Conservation (phyloP, 2,329 filamentous ascomycete genomes). For the Neurospora crassa region DNA sequence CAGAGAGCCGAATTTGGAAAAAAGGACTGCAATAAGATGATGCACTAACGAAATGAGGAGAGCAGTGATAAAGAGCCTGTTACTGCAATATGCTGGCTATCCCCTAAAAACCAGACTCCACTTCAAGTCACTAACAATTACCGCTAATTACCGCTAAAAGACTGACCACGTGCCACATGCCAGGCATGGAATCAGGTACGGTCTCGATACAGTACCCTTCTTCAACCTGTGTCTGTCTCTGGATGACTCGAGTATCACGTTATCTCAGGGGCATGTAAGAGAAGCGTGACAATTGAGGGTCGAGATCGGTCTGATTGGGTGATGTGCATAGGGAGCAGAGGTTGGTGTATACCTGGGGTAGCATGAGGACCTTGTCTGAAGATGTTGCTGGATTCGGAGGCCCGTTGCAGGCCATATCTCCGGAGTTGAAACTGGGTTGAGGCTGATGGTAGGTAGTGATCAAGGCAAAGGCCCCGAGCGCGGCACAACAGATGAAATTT, state of each 20-base stretch:
- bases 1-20: neutral
- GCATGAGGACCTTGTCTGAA: slow-evolving; percentile 26
- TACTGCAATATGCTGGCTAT: neutral
- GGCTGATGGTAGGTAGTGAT: slow-evolving; percentile 7
- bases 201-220: neutral
- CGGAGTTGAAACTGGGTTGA: slow-evolving; percentile 34
- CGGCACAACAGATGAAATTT: neutral
- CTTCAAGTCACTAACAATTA: neutral
- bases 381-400: slow-evolving; percentile 38
- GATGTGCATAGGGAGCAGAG: neutral
- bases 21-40: neutral
- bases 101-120: neutral
- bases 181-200: no score
- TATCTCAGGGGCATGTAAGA: slow-evolving; percentile 6
- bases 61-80: accelerated
- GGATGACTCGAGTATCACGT: no score
- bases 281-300: slow-evolving; percentile 1
- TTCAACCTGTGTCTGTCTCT: neutral
- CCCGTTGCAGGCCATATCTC: slow-evolving; percentile 43
- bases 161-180: neutral
- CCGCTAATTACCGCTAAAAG: neutral
- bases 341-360: slow-evolving; percentile 23
- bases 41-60: neutral
- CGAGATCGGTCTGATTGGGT: neutral
- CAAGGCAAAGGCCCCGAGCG: neutral